Base-by-base conservation (phyloP, 441 rosid species). In the Arabidopsis hybrid region DNA sequence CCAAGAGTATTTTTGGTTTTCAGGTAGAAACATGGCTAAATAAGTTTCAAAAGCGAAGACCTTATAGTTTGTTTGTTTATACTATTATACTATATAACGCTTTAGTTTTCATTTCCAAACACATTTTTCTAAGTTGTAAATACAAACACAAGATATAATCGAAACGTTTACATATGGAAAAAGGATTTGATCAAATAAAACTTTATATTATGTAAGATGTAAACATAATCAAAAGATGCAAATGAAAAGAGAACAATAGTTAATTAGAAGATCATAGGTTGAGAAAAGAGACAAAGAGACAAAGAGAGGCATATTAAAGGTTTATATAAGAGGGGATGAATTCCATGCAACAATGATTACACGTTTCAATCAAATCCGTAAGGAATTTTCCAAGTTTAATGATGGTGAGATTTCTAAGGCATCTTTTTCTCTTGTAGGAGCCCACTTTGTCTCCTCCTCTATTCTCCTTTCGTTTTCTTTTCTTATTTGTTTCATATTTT, bases 301-400 rank as follows among this genome's bases (percentile, higher is more conserved):
- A 72, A 45, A 66, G 60, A 77, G 53, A 8, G 58, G 69, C 65
- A 83, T 51, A 82, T 35, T 59, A 63, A 47, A 74, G 82, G 84
- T 71, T 64, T 12, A 76, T 71, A 71, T 74, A 50, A 40, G 42
- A 65, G 73, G 64, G 63, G 82, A 84, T 84, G 96, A 91, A 88
- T 89, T 93, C 97, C 93, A 91, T 89, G 97, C 88, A 87, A 82
- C 71, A 83, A 93, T 93, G 83, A 93, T 93, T 84, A 87, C 91
- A 60, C 21, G 50, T 80, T 82, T 79, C 84, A 83, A 83, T 89
- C 93, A 85, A 84, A 73, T 85, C 80, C 80, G 70, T 69, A 83
- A 84, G 49, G 38, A 35, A 61, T 78, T 87, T 85, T 83, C 86
- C 64, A 80, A 71, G 51, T 68, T 71, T 85, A 84, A 91, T 91